Conservation (phyloP, 352 stramenopile genomes). For the Phytophthora chlamydospora region DNA sequence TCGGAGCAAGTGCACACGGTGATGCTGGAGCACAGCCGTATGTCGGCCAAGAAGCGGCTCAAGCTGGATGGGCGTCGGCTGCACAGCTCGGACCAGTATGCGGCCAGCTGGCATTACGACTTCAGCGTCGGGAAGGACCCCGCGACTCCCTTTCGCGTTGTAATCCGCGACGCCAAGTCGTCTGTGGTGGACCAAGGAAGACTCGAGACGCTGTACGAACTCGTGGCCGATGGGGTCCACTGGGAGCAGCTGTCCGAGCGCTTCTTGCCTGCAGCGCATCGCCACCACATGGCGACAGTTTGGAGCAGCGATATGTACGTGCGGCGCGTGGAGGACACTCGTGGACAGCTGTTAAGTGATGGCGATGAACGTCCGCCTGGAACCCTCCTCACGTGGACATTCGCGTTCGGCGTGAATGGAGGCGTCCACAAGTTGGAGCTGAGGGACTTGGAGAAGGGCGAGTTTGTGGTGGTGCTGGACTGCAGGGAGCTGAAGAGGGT, state of each 20-base stretch:
- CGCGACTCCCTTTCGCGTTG: conserved; percentile 56
- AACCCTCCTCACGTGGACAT: conserved; percentile 74
- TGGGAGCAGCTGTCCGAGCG: conserved; percentile 78
- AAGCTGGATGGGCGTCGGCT: conserved; percentile 80
- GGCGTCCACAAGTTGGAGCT: conserved; percentile 82
- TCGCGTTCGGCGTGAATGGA: conserved; percentile 79
- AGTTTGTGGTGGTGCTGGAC: conserved; percentile 84
- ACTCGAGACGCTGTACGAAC: conserved; percentile 74
- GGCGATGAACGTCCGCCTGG: conserved; percentile 49
- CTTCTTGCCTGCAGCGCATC: conserved; percentile 39
- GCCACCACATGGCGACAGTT: conserved; percentile 45
- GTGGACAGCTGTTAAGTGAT: conserved; percentile 49
- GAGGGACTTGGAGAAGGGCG: conserved; percentile 67
- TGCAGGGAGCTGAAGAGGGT: conserved; percentile 61
- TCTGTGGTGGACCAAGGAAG: conserved; percentile 74
- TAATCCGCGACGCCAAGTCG: conserved; percentile 77
- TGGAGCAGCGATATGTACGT: conserved; percentile 86
- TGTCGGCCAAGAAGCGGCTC: conserved; percentile 85
- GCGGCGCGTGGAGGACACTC: conserved; percentile 65
- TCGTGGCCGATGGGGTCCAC: conserved; percentile 61
- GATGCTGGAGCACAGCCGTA: conserved; percentile 84
- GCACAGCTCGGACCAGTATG: conserved; percentile 73
- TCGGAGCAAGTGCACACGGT: conserved; percentile 85
- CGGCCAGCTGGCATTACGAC: conserved; percentile 80
- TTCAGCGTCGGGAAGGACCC: conserved; percentile 59